phyloP scores from a whole-genome alignment of 129 eudicot species.

The Flaveria bidentis region DNA sequence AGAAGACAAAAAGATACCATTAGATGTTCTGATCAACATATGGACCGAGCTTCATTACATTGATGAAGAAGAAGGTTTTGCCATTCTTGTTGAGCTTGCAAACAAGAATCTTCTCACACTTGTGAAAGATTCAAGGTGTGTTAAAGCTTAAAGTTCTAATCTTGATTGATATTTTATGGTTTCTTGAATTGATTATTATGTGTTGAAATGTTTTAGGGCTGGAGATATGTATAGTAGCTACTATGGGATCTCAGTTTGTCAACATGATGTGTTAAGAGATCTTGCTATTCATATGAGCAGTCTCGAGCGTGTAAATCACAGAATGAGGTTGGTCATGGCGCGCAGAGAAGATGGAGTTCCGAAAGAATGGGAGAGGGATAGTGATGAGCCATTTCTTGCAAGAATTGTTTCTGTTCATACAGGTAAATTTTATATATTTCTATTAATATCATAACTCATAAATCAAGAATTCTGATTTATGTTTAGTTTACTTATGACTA shows the following conservation, averaged over 20 bases:
- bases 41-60: slow-evolving; percentile 91
- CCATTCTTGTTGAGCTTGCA: slow-evolving; percentile 78
- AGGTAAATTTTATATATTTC: slow-evolving; percentile 39
- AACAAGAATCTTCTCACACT: slow-evolving; percentile 77
- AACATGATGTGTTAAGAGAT: slow-evolving; percentile 90
- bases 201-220: slow-evolving; percentile 47
- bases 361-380: slow-evolving; percentile 87
- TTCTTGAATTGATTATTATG: background rate
- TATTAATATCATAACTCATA: background rate
- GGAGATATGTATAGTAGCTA: slow-evolving; percentile 77
- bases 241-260: slow-evolving; percentile 73
- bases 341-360: slow-evolving; percentile 74
- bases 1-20: slow-evolving; percentile 84
- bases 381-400: slow-evolving; percentile 71
- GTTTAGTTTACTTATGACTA: background rate
- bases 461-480: background rate
- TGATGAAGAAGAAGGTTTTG: slow-evolving; percentile 75
- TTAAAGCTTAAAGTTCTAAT: background rate
- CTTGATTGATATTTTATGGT: slow-evolving; percentile 1
- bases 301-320: slow-evolving; percentile 39
- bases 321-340: slow-evolving; percentile 79
- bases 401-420: slow-evolving; percentile 80
- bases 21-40: slow-evolving; percentile 78
- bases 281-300: slow-evolving; percentile 79
- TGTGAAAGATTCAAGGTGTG: slow-evolving; percentile 74